These are phyloP conservation scores for Plantago coronopus DNA, from an alignment of 305 asterid species.

Conservation along the genomic window DNA sequence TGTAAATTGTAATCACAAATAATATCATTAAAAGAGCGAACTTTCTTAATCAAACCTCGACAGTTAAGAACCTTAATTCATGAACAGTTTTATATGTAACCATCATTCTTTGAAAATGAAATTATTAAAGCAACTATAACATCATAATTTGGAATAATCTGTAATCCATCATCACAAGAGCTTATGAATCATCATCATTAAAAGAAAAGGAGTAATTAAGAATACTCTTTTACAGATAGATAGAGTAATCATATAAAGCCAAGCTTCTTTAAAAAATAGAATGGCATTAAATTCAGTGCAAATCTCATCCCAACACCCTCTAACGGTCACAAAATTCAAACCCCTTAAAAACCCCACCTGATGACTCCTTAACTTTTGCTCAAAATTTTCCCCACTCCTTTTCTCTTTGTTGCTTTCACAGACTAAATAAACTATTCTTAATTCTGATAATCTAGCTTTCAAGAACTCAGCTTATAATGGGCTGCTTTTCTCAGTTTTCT, in stretches of 20 bases:
- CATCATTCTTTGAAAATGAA: too few relatives aligned
- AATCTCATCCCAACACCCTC: slow-evolving; percentile 10
- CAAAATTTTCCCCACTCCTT: neutral
- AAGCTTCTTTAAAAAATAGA: neutral
- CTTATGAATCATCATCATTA: neutral
- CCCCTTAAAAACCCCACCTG: slow-evolving; percentile 2
- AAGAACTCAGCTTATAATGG: neutral
- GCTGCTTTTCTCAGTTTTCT: slow-evolving; percentile 7
- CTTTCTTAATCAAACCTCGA: too few relatives aligned
- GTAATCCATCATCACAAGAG: too few relatives aligned
- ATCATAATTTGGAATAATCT: too few relatives aligned
- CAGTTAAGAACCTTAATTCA: too few relatives aligned
- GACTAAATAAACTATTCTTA: too few relatives aligned
- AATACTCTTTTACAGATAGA: neutral
- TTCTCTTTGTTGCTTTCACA: neutral
- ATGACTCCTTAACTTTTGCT: neutral
- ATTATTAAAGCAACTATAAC: too few relatives aligned
- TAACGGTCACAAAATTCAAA: slow-evolving; percentile 23
- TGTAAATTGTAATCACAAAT: too few relatives aligned
- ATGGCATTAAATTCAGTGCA: slow-evolving; percentile 16
- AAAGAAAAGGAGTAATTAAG: neutral
- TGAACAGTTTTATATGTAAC: too few relatives aligned
- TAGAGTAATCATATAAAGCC: neutral
- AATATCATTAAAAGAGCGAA: too few relatives aligned
- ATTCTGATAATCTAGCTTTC: neutral